Percentiles rank a stretch among this genome's conserved stretches.
These are phyloP conservation scores for Xenoacremonium recifei DNA, from an alignment of 2,329 filamentous ascomycete species.

Conservation along the genomic window DNA sequence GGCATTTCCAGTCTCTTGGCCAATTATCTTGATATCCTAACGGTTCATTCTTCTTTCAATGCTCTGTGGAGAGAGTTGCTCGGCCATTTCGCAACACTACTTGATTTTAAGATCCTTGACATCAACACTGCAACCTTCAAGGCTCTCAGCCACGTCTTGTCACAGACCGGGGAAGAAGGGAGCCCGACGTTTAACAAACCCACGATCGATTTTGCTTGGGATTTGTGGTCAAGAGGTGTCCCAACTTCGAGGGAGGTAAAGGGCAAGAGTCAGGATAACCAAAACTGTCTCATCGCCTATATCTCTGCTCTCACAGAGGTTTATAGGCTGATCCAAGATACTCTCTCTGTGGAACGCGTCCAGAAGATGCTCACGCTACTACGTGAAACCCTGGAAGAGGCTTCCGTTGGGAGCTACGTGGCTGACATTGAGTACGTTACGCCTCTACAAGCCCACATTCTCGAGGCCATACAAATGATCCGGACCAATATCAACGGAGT, in stretches of 20 bases:
- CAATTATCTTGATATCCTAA: constrained; percentile 73
- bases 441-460: constrained; percentile 66
- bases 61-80: constrained; percentile 75
- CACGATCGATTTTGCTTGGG: constrained; percentile 64
- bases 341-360: constrained; percentile 62
- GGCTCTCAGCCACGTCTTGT: constrained; percentile 63
- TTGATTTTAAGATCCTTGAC: constrained; percentile 64
- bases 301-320: constrained; percentile 73
- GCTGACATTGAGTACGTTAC: constrained; percentile 73
- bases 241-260: constrained; percentile 43
- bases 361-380: constrained; percentile 70
- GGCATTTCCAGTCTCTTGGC: constrained; percentile 72
- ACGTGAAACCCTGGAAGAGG: constrained; percentile 67
- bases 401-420: constrained; percentile 65
- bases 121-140: constrained; percentile 71
- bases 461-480: constrained; percentile 67
- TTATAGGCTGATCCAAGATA: constrained; percentile 69
- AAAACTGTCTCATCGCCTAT: constrained; percentile 84
- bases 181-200: constrained; percentile 45
- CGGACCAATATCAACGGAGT: constrained; percentile 64
- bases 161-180: constrained; percentile 42
- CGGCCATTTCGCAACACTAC: constrained; percentile 62
- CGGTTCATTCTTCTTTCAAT: constrained; percentile 64
- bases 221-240: constrained; percentile 67
- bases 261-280: constrained; percentile 59